Base-by-base conservation (phyloP, 1,284 basidiomycete genomes). In the Phlebopus sp. region DNA sequence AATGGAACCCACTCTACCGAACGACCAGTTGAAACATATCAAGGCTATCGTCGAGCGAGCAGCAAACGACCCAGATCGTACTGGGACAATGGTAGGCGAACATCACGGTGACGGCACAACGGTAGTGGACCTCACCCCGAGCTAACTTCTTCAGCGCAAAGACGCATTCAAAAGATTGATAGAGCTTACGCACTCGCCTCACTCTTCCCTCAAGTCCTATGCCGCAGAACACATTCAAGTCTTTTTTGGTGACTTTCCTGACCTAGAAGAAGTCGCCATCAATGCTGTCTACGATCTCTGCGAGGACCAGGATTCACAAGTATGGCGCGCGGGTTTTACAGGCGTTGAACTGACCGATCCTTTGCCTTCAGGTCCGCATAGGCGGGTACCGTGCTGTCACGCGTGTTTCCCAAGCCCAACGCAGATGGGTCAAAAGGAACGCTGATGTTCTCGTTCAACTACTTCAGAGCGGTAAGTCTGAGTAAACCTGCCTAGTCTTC, bases 251-350 rank as follows among this genome's bases (percentile, higher is more conserved):
- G 77, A 83, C 62, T 84, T 85, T 57, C 77, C 79, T 1, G 83
- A 85, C 38, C 68, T 84, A 14, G 82, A 86, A 61, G 86, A 88
- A 56, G 78, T 78, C 23, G 82, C 82, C 5, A 84, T 87, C 57
- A 83, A 87, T 55, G 80, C 82, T 17, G 75, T 87, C 18, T 88
- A 87, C 56, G 84, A 87, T 64, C 67, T 88, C 1, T 87, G 84
- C 59, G 84, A 87, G 62, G 85, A 88, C 67, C 76, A 76, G 40
- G 74, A 75, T 42, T 59, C 74, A n/a, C 69, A 70, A 56, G 84
- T 82, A 57, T 53, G 69, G 56, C 38, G 17, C 19, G 31, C 35
- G 23, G 29, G 21, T 43, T 40, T 44, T 23, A 41, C 42, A 29
- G 35, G 21, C 29, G 35, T 39, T 47, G 5, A 18, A 35, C 25